A percentile compares a stretch with the other conserved stretches of the same genome.
Evolutionary conservation across 2,329 filamentous ascomycete species (phyloP).

Genomic region (Chrysoporthe puriensis): DNA sequence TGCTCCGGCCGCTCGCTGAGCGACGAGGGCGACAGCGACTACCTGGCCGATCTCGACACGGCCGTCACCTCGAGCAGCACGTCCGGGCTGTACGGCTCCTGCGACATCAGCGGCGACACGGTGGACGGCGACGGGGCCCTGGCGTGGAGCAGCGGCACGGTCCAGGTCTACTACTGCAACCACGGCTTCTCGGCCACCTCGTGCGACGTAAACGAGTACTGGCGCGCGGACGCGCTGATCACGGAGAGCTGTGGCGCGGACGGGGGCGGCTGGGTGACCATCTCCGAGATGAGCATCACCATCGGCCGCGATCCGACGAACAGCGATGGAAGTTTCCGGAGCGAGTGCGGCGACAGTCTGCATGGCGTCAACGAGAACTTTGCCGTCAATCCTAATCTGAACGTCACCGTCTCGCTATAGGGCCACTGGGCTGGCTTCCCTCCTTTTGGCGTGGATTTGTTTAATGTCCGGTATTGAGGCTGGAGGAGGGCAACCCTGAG

Average conservation of each 20-base stretch:
- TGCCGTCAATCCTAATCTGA: conserved; percentile 1
- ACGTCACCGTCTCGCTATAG: not conserved
- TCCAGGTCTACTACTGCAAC: conserved; percentile 29
- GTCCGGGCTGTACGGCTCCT: conserved; percentile 24
- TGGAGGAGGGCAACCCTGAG: not conserved
- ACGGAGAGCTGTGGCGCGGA: conserved; percentile 21
- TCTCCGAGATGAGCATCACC: conserved; percentile 25
- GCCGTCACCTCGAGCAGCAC: conserved; percentile 17
- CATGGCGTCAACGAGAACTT: conserved; percentile 24
- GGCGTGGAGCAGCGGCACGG: conserved; percentile 27
- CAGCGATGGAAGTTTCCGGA: conserved; percentile 23
- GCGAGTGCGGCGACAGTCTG: conserved; percentile 22
- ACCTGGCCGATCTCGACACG: conserved; percentile 3
- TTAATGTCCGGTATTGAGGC: not conserved
- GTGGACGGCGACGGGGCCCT: conserved; percentile 26
- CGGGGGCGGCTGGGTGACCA: conserved; percentile 26
- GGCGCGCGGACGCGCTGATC: conserved; percentile 29
- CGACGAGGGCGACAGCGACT: conserved; percentile 17
- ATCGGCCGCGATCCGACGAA: conserved; percentile 28
- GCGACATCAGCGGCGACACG: conserved; percentile 18
- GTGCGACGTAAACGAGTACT: conserved; percentile 28
- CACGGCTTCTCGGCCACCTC: conserved; percentile 20
- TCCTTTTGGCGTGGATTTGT: not conserved
- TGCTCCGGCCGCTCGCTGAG: conserved; percentile 23
- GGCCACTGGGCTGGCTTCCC: not conserved